Evolutionary conservation across 148 eudicot genomes (phyloP), one percentile per base, ranked within the genome.

Genomic region (Talinum fruticosum): DNA sequence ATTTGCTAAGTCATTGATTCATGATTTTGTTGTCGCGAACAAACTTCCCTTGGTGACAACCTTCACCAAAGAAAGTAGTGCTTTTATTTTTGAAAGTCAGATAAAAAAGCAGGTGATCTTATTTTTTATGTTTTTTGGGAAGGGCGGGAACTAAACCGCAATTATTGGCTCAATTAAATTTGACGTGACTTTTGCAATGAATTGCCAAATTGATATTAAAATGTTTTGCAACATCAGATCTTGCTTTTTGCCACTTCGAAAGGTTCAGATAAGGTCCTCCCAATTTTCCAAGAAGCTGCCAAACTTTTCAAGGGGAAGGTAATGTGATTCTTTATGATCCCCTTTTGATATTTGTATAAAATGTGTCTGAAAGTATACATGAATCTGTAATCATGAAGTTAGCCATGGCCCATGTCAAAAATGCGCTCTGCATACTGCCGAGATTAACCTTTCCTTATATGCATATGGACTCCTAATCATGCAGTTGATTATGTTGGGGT

Each of bases 251-350:
- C 97, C 72, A 87, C 88, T 78, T 86, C 89, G 61, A 91, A 88
- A 49, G 94, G 87, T 69, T 84, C 98, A 33, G 88, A 85, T 72
- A 85, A 87, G 84, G 87, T 87, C 54, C 71, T 89, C 79, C 88
- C 90, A 53, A 82, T 77, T 78, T 92, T 92, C 79, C 89, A 87
- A 76, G 97, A 92, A 75, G 96, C 94, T 80, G 93, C 98, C 84
- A 92, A 88, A 72, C 64, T 37, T 45, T 91, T 95, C 69, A 95
- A 88, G 85, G 98, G 97, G 64, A 95, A 95, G 97, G 98, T 95
- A 87, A 26, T 54, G 18, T 73, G 33, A 19, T n/a, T n/a, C 41
- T 67, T 26, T 14, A 38, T 64, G 44, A 2, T 29, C 72, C 77
- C 47, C 72, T 44, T 19, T 76, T 72, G 23, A 32, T 6, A 66